Evolutionary conservation across 2,329 filamentous ascomycete genomes (phyloP).

Genomic region (Rasamsonia emersonii): DNA sequence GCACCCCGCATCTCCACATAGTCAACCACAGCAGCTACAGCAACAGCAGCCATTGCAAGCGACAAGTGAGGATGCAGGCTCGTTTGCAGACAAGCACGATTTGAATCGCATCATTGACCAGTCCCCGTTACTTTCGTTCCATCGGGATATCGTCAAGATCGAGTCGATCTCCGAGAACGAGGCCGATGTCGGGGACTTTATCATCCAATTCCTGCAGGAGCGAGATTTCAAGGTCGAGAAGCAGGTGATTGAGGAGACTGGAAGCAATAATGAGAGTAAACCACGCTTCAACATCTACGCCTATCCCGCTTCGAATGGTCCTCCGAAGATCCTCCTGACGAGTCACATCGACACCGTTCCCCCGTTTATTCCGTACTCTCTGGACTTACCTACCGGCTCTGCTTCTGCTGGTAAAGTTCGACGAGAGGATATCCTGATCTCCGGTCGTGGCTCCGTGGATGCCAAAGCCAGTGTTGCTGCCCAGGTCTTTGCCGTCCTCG

Average conservation of each 20-base stretch:
- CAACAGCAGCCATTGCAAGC: constrained; percentile 1
- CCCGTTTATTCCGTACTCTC: constrained; percentile 40
- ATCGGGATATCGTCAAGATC: constrained; percentile 65
- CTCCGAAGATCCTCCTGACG: constrained; percentile 38
- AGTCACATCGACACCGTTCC: constrained; percentile 73
- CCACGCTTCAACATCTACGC: constrained; percentile 70
- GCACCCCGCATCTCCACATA: too few species aligned
- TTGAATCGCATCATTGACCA: constrained; percentile 30
- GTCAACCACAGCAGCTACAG: too few species aligned
- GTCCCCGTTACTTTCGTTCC: constrained; percentile 57
- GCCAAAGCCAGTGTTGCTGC: constrained; percentile 40
- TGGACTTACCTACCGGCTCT: constrained; percentile 34
- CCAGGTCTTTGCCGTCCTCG: constrained; percentile 35
- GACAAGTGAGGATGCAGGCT: not conserved
- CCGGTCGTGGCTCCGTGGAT: constrained; percentile 39
- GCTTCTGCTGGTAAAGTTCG: constrained; percentile 4
- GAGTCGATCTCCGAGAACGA: constrained; percentile 66
- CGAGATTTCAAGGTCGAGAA: constrained; percentile 56
- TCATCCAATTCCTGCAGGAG: constrained; percentile 56
- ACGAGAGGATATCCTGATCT: constrained; percentile 26
- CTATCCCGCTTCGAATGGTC: constrained; percentile 27
- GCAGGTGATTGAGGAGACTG: constrained; percentile 35
- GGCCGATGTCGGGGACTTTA: constrained; percentile 56
- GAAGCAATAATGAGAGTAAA: constrained; percentile 11
- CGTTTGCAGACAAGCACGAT: constrained; percentile 5